These are phyloP conservation scores for Fusarium siculi DNA, from an alignment of 2,329 filamentous ascomycete genomes.

Conservation along the genomic window DNA sequence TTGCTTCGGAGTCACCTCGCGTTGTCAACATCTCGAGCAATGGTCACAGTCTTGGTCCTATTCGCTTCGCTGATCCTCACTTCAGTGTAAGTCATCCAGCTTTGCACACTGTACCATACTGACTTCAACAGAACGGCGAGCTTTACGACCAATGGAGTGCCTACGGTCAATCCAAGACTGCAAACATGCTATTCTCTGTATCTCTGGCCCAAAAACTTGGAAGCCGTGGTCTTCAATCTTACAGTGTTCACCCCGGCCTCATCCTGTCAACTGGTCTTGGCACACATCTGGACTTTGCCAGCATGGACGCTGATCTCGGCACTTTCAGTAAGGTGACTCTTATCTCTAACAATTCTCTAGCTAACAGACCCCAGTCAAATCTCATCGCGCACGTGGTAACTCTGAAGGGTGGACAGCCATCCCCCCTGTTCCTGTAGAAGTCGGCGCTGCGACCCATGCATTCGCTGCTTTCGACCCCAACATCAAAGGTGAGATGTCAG, in stretches of 20 bases:
- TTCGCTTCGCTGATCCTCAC: slow-evolving; percentile 51
- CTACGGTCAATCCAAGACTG: slow-evolving; percentile 54
- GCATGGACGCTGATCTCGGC: slow-evolving; percentile 26
- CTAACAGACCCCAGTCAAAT: slow-evolving; percentile 14
- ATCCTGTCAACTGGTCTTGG: slow-evolving; percentile 38
- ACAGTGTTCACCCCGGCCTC: slow-evolving; percentile 51
- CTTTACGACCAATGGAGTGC: slow-evolving; percentile 47
- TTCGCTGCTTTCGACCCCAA: slow-evolving; percentile 53
- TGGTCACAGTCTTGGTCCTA: slow-evolving; percentile 42
- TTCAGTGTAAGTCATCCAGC: slow-evolving; percentile 42
- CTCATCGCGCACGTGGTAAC: slow-evolving; percentile 40
- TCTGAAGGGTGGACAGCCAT: slow-evolving; percentile 35
- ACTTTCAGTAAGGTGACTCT: too few species aligned
- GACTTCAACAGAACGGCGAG: slow-evolving; percentile 45
- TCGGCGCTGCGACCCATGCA: slow-evolving; percentile 49
- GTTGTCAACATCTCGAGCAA: slow-evolving; percentile 56
- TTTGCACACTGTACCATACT: not conserved
- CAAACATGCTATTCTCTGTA: slow-evolving; percentile 49
- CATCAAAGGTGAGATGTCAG: slow-evolving; percentile 38
- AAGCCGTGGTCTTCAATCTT: slow-evolving; percentile 44
- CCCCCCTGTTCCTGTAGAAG: slow-evolving; percentile 37
- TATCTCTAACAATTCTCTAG: too few species aligned
- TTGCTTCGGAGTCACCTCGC: slow-evolving; percentile 48
- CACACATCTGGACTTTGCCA: slow-evolving; percentile 35
- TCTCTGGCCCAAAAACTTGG: slow-evolving; percentile 48